Evolutionary conservation across 305 asterid species (phyloP).

Genomic region (Solanum hybrid): DNA sequence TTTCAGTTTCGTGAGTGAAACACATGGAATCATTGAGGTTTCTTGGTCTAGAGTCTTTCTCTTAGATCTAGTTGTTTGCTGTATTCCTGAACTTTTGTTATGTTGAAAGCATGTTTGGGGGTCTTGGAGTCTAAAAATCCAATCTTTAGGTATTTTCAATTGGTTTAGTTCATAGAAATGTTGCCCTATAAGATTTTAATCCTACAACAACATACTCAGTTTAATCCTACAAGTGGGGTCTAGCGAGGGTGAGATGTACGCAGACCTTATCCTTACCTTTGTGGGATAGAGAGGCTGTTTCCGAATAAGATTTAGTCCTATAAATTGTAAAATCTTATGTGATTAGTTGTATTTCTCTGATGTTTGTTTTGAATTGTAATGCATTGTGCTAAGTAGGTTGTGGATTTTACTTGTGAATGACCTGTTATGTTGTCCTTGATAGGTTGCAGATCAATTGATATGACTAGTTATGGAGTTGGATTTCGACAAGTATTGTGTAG

Average conservation of each 20-base stretch:
- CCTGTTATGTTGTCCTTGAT: slow-evolving; percentile 4
- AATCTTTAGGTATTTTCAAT: not conserved
- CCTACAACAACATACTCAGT: not conserved
- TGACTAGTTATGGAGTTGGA: slow-evolving; percentile 74
- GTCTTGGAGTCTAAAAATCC: not conserved
- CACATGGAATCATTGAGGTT: not conserved
- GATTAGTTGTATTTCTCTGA: not conserved
- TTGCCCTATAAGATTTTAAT: not conserved
- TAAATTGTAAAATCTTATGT: not conserved
- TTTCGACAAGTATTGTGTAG: slow-evolving; percentile 74
- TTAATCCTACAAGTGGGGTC: not conserved
- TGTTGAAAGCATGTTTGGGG: not conserved
- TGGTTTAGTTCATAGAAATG: not conserved
- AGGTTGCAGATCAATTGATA: slow-evolving; percentile 40
- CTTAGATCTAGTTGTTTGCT: slow-evolving; percentile 27
- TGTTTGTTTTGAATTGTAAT: not conserved
- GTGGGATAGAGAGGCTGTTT: not conserved
- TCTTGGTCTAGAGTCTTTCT: slow-evolving; percentile 5
- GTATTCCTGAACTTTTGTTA: not conserved
- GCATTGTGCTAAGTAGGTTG: not conserved
- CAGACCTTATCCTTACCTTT: not conserved
- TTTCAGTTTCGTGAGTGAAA: not conserved
- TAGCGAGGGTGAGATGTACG: not conserved
- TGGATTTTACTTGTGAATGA: not conserved
- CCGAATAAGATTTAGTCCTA: not conserved